phyloP scores from a whole-genome alignment of 2,329 filamentous ascomycete genomes.

The Ilyonectria sp. region DNA sequence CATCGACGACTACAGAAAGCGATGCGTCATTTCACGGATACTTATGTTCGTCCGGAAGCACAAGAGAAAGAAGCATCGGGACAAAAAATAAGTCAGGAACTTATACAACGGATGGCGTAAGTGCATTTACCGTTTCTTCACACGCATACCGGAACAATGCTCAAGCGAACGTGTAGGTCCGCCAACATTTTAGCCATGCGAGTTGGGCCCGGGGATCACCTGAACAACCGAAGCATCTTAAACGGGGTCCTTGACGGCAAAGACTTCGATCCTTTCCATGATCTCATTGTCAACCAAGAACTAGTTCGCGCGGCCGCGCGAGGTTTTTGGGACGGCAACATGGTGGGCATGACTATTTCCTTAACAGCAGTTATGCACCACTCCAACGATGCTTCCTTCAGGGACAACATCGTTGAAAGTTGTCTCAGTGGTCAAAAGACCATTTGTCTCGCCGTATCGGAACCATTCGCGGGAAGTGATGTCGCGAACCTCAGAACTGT shows the following conservation, averaged over 20 bases:
- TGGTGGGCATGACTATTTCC: slow-evolving; percentile 88
- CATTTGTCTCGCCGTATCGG: slow-evolving; percentile 89
- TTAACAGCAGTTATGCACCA: slow-evolving; percentile 86
- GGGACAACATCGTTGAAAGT: slow-evolving; percentile 77
- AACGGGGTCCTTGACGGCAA: slow-evolving; percentile 80
- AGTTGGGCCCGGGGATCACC: slow-evolving; percentile 84
- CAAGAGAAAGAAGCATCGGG: slow-evolving; percentile 82
- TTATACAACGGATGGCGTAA: slow-evolving; percentile 84
- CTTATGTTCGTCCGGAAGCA: slow-evolving; percentile 81
- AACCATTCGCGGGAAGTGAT: slow-evolving; percentile 86
- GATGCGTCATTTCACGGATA: slow-evolving; percentile 80
- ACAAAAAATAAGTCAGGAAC: slow-evolving; percentile 76
- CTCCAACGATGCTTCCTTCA: slow-evolving; percentile 76
- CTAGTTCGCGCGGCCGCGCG: slow-evolving; percentile 78
- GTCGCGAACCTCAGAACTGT: slow-evolving; percentile 87
- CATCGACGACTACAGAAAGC: slow-evolving; percentile 79
- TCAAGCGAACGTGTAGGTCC: neutral
- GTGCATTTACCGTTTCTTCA: slow-evolving; percentile 48
- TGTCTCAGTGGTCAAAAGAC: slow-evolving; percentile 87
- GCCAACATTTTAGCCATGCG: slow-evolving; percentile 83
- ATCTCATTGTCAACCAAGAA: slow-evolving; percentile 83
- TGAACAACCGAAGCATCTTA: slow-evolving; percentile 80
- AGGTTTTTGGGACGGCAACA: slow-evolving; percentile 89
- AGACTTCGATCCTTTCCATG: slow-evolving; percentile 91
- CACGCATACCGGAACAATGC: neutral